phyloP scores from a whole-genome alignment of 768 basidiomycete genomes.

The Podaxis mareebaensis region DNA sequence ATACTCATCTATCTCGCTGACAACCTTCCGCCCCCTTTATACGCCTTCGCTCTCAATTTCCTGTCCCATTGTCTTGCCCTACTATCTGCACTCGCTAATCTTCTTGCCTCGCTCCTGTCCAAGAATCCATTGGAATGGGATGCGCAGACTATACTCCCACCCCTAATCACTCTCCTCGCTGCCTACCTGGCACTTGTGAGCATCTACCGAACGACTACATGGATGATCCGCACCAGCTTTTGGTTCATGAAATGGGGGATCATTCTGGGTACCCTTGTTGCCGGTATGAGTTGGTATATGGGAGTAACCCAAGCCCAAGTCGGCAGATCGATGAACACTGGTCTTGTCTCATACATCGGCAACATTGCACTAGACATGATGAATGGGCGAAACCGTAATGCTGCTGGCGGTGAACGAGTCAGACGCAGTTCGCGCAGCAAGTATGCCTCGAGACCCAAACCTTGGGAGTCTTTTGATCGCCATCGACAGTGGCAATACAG shows the following conservation, averaged over 20 bases:
- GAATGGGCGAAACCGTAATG: constrained; percentile 36
- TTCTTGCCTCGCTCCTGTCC: constrained; percentile 48
- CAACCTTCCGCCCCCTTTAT: constrained; percentile 56
- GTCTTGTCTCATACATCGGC: constrained; percentile 2
- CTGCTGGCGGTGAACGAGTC: constrained; percentile 25
- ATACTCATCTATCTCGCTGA: constrained; percentile 55
- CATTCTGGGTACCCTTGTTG: constrained; percentile 55
- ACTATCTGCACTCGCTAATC: constrained; percentile 45
- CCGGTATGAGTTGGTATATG: constrained; percentile 48
- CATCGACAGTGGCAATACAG: constrained; percentile 61
- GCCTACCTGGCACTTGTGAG: constrained; percentile 79
- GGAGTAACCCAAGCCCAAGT: constrained; percentile 1
- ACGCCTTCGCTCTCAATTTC: constrained; percentile 48
- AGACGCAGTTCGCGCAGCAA: constrained; percentile 19
- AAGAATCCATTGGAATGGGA: constrained; percentile 64
- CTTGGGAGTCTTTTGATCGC: constrained; percentile 68
- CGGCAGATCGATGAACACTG: background rate
- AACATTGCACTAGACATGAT: constrained; percentile 25
- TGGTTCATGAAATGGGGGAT: constrained; percentile 81
- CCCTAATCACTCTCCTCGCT: constrained; percentile 67
- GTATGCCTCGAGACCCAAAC: constrained; percentile 33
- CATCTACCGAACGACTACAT: constrained; percentile 76
- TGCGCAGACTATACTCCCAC: constrained; percentile 67
- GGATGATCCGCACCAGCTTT: constrained; percentile 65
- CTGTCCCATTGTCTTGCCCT: constrained; percentile 56